Base-by-base conservation (phyloP, 768 basidiomycete species). In the Panaeolus papilionaceus region DNA sequence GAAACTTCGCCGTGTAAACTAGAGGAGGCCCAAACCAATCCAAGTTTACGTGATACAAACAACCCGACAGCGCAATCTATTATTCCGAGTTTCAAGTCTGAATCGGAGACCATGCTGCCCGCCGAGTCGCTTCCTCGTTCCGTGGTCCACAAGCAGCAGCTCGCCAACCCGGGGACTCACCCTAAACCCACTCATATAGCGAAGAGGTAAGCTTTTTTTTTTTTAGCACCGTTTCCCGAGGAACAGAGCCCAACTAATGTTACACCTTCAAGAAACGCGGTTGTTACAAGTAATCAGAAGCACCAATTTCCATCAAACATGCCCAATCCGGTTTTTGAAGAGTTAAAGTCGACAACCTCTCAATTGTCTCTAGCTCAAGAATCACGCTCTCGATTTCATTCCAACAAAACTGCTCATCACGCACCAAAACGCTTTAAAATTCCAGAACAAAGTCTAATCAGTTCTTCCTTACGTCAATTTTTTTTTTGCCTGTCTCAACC, bases 341-440 rank as follows among this genome's bases (percentile, higher is more conserved):
- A 58, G 14, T 16, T 58, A 8, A 58, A 58, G 10, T 33, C 54
- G 4, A 58, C 54, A 33, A 11, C 12, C 12, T 58, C 54, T 28
- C 54, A 58, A 33, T 33, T 58, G 16, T 58, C 54, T 58, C 16
- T 58, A 10, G 54, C 54, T 14, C 54, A 58, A 58, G 62, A 63
- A 42, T 16, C 26, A 28, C 39, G 62, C 39, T 63, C 62, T 23
- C 62, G 40, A 11, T 45, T 42, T 42, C n/a, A 10, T 23, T 63
- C 62, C 4, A 37, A 10, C 2, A 39, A 3, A 12, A 8, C 39
- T n/a, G 2, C 11, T 18, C 18, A 6, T 18, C n/a, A 6, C 4
- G 5, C 47, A 23, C 23, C 11, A 23, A 12, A 5, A 6, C 20
- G 20, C 23, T 23, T 23, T 49, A 49, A 49, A 23, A 9, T 49